A percentile compares a stretch with the other conserved stretches of the same genome.
phyloP scores from a whole-genome alignment of 768 basidiomycete genomes.

The Mycena indigotica region DNA sequence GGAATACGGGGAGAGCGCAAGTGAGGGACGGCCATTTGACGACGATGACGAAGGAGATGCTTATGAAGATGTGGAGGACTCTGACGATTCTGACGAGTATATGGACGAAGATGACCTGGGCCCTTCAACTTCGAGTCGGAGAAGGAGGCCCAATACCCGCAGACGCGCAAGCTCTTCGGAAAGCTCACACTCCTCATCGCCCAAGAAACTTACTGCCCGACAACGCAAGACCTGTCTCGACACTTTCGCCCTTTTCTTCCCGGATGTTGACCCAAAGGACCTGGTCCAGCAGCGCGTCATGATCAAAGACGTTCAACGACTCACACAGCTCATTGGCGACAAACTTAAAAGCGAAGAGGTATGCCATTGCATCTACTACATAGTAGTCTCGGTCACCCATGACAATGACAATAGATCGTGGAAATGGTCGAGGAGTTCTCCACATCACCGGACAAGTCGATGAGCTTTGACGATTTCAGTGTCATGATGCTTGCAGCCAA shows the following conservation, averaged over 20 bases:
- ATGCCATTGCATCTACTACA: constrained; percentile 20
- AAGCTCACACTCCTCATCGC: constrained; percentile 6
- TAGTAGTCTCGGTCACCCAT: too few relatives aligned
- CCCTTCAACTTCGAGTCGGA: constrained; percentile 25
- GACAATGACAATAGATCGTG: constrained; percentile 50
- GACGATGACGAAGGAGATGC: constrained; percentile 23
- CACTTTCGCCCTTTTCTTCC: constrained; percentile 77
- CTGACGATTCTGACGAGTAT: constrained; percentile 36
- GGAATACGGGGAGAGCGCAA: constrained; percentile 28
- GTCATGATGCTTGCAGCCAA: constrained; percentile 70
- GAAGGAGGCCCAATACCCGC: constrained; percentile 18
- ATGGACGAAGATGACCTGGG: constrained; percentile 27
- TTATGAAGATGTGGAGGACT: constrained; percentile 7
- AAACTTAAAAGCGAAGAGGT: constrained; percentile 78
- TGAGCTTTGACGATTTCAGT: constrained; percentile 71
- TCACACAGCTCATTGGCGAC: constrained; percentile 66
- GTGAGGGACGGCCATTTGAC: constrained; percentile 31
- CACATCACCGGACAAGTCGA: constrained; percentile 64
- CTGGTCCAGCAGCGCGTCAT: constrained; percentile 57
- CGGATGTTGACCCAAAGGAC: constrained; percentile 47
- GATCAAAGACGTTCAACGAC: constrained; percentile 66
- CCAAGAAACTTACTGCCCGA: constrained; percentile 44
- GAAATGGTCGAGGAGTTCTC: constrained; percentile 85
- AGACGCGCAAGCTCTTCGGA: constrained; percentile 4
- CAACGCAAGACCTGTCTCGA: constrained; percentile 58